These are phyloP conservation scores for Orbilia brochopaga DNA, from an alignment of 2,329 filamentous ascomycete genomes.

Conservation along the genomic window DNA sequence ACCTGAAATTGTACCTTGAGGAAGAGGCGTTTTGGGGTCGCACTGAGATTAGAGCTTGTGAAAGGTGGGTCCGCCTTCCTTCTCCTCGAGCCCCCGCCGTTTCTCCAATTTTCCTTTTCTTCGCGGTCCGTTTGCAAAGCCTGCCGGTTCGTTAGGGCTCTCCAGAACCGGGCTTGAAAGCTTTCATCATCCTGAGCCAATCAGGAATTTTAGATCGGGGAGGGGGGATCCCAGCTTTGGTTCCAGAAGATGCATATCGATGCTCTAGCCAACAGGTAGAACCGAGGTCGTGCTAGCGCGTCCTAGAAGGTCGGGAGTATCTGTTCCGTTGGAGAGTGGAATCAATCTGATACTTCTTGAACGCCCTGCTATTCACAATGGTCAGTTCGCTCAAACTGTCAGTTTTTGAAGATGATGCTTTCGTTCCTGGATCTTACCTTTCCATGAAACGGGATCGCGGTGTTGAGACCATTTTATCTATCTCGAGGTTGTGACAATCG, in stretches of 20 bases:
- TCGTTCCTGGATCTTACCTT: no score
- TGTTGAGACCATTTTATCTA: no score
- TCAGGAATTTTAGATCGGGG: slow-evolving; percentile 11
- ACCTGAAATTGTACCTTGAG: background rate
- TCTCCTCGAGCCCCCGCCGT: slow-evolving; percentile 24
- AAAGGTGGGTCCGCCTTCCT: slow-evolving; percentile 19
- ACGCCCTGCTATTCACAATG: no score
- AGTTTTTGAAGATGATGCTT: no score
- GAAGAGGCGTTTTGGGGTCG: slow-evolving; percentile 28
- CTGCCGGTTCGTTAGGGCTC: slow-evolving; percentile 14
- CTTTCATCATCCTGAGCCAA: slow-evolving; percentile 10
- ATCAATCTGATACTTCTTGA: no score
- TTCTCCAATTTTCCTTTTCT: slow-evolving; percentile 25
- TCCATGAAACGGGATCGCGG: no score
- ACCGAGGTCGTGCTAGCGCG: no score
- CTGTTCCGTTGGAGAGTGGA: no score
- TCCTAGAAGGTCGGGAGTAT: no score
- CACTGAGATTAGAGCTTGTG: slow-evolving; percentile 26
- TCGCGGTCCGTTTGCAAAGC: slow-evolving; percentile 40
- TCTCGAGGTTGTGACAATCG: background rate
- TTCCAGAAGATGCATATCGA: no score
- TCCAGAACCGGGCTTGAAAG: slow-evolving; percentile 22
- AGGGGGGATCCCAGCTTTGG: background rate
- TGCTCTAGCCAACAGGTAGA: no score
- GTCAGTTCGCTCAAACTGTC: no score